Evolutionary conservation across 2,329 filamentous ascomycete species (phyloP), one percentile per base, ranked within the genome.

Genomic region (Ophiocordyceps australis): DNA sequence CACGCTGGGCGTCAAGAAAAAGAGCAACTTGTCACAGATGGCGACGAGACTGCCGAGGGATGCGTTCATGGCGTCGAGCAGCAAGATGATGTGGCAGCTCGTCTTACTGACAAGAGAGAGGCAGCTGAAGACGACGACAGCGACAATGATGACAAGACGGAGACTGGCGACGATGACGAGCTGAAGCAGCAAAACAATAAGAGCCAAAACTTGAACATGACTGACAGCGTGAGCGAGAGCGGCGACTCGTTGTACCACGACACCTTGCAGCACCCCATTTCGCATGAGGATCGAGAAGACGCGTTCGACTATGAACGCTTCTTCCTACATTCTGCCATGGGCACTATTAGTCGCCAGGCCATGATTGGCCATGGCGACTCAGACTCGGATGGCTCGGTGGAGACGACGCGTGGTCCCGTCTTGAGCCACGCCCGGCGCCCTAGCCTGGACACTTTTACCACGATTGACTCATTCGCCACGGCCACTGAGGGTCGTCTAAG

Each of bases 251-350:
- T 73, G 6, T 74, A 77, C 38, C 67, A 74, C 38, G 71, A 74
- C 37, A 55, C 62, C 0, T 46, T 61, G 24, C 59, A 67, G 28
- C 61, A 67, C 26, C 62, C 65, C 7, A 53, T 77, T 5, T 81
- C 82, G 1, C 86, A 95, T 41, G 86, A 95, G 52, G 83, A 94
- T 46, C 77, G 86, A 13, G 74, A 85, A 36, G 86, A 95, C 47
- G 85, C 85, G 2, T 95, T 95, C 41, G 86, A 95, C 46, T 95
- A 95, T 34, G 80, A 93, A 47, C 75, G 92, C 44, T 94, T 94
- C 52, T 93, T 93, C 47, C 61, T 94, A 10, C 83, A 94, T 47
- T 92, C 81, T 37, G 82, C 83, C 9, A 74, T 94, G 65, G 83
- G 82, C 5, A 82, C 65, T 3, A 74, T 82, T 41, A 72, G 65